Conservation (phyloP, 768 basidiomycete genomes). For the Clitopilus passeckerianus region DNA sequence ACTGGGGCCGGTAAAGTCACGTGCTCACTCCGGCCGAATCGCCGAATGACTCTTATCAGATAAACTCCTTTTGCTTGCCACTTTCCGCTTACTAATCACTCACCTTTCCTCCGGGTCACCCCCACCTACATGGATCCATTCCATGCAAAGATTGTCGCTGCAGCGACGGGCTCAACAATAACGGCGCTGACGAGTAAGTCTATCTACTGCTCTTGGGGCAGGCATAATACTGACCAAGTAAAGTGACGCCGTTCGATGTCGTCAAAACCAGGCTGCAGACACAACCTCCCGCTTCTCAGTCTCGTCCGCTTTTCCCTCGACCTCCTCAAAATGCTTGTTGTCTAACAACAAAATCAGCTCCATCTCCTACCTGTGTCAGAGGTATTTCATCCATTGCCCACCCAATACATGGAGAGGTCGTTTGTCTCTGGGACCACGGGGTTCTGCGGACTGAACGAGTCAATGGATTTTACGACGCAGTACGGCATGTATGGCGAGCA, state of each 20-base stretch:
- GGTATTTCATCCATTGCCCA: conserved; percentile 73
- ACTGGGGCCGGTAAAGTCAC: background rate
- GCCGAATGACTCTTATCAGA: conserved; percentile 2
- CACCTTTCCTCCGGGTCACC: conserved; percentile 6
- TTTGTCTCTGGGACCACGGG: conserved; percentile 78
- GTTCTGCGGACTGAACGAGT: conserved; percentile 68
- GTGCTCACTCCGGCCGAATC: conserved; percentile 1
- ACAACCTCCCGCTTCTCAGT: conserved; percentile 52
- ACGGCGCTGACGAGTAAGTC: conserved; percentile 78
- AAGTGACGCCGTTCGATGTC: conserved; percentile 99
- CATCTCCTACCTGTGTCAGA: conserved; percentile 52
- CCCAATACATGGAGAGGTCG: conserved; percentile 54
- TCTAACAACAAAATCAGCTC: conserved; percentile 48
- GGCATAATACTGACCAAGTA: conserved; percentile 5
- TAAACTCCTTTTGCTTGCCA: conserved; percentile 4
- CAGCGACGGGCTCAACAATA: conserved; percentile 72
- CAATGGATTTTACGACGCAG: conserved; percentile 81
- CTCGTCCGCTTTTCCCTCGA: conserved; percentile 41
- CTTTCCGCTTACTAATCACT: conserved; percentile 3
- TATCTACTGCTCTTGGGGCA: background rate
- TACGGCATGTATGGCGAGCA: conserved; percentile 71
- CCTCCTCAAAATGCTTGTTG: conserved; percentile 61
- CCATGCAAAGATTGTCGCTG: conserved; percentile 76
- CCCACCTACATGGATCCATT: conserved; percentile 57
- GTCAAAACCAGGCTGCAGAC: conserved; percentile 97